phyloP scores from a whole-genome alignment of 331 rosid species.

The Cucumis variabilis region DNA sequence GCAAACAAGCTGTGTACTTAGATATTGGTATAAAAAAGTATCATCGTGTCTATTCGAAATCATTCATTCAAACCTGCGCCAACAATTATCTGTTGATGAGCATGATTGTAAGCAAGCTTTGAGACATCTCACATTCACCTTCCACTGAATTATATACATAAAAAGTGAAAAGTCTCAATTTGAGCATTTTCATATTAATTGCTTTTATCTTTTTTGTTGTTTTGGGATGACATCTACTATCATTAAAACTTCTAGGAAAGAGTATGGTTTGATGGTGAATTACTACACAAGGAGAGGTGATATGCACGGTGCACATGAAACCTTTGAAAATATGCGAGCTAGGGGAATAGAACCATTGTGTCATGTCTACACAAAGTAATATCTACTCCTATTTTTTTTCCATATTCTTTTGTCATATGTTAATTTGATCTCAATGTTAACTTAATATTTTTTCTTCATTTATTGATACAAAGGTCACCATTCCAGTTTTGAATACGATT shows the following conservation, averaged over 20 bases:
- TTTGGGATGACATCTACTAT: no score
- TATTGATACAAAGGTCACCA: neutral
- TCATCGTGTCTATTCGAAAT: neutral
- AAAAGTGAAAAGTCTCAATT: conserved; percentile 19
- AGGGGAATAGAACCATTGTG: no score
- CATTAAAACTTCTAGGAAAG: no score
- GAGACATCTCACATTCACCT: no score
- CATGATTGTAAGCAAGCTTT: neutral
- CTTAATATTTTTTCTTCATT: neutral
- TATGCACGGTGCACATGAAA: conserved; percentile 91
- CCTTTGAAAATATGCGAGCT: conserved; percentile 95
- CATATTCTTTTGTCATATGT: neutral
- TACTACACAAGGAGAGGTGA: conserved; percentile 99
- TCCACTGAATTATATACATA: neutral
- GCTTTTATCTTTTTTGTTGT: no score
- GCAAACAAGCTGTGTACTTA: neutral
- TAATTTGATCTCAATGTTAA: conserved; percentile 20
- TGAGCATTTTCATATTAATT: conserved; percentile 26
- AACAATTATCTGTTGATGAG: neutral
- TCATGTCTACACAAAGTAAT: conserved; percentile 90
- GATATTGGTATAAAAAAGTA: neutral
- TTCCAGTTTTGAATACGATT: neutral
- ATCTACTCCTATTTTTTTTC: conserved; percentile 10
- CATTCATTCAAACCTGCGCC: neutral
- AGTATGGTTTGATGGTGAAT: conserved; percentile 97